Percentiles rank a stretch among this genome's conserved stretches.
These are phyloP conservation scores for Pseudoscleropodium purum DNA, from an alignment of 225 moss, liverwort and hornwort genomes.

Conservation along the genomic window DNA sequence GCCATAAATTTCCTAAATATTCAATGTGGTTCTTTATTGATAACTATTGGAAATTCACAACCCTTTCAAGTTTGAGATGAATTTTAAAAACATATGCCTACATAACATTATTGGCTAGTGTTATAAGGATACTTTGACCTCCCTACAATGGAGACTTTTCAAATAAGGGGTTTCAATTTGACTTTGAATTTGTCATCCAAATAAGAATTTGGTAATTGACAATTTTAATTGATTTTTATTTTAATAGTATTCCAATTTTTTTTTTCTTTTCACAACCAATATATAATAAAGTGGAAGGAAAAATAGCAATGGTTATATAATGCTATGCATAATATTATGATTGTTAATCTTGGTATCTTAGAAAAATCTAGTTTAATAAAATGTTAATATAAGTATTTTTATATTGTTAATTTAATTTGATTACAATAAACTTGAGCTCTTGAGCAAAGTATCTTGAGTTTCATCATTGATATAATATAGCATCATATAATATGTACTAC, in stretches of 20 bases:
- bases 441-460: background rate
- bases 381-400: background rate
- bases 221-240: background rate
- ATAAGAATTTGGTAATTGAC: background rate
- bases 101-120: background rate
- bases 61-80: accelerated
- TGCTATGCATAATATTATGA: background rate
- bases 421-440: background rate
- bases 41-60: accelerated
- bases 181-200: background rate
- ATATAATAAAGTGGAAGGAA: accelerated
- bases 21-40: background rate
- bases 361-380: background rate
- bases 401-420: background rate
- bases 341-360: background rate
- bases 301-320: background rate
- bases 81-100: too few relatives aligned
- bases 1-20: background rate
- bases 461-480: background rate
- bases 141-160: background rate
- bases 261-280: background rate
- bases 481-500: background rate
- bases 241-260: background rate
- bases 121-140: background rate
- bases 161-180: background rate